These are phyloP conservation scores for Amanita phalloides DNA, from an alignment of 768 basidiomycete genomes.

Conservation along the genomic window DNA sequence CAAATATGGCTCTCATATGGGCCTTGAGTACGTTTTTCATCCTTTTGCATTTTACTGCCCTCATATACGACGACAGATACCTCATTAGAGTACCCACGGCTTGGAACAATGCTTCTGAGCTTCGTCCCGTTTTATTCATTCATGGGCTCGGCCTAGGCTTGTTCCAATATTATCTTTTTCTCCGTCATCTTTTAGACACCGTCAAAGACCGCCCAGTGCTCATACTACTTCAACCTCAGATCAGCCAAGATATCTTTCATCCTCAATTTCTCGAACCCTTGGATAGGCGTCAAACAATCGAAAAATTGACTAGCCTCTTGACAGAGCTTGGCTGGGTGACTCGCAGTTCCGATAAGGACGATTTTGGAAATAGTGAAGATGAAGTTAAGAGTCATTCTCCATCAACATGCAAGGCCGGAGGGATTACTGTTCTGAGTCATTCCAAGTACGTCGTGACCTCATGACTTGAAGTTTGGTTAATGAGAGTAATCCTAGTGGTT, in stretches of 20 bases:
- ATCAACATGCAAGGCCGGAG: slow-evolving; percentile 22
- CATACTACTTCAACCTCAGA: slow-evolving; percentile 70
- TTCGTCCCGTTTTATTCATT: slow-evolving; percentile 69
- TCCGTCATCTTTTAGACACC: slow-evolving; percentile 43
- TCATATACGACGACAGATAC: slow-evolving; percentile 35
- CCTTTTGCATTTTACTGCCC: not conserved
- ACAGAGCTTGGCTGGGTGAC: slow-evolving; percentile 55
- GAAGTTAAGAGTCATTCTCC: slow-evolving; percentile 15
- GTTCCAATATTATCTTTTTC: slow-evolving; percentile 53
- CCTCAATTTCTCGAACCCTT: slow-evolving; percentile 61
- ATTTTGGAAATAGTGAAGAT: slow-evolving; percentile 14
- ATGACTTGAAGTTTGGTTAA: slow-evolving; percentile 1
- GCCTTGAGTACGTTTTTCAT: slow-evolving; percentile 49
- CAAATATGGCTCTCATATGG: slow-evolving; percentile 38
- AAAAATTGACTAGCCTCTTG: slow-evolving; percentile 46
- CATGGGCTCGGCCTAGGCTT: slow-evolving; percentile 87
- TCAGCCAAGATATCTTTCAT: slow-evolving; percentile 82
- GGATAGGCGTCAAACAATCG: slow-evolving; percentile 47
- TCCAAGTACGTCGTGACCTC: slow-evolving; percentile 54
- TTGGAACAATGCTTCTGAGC: slow-evolving; percentile 50
- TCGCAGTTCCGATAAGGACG: slow-evolving; percentile 11
- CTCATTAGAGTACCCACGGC: slow-evolving; percentile 56
- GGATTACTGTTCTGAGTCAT: slow-evolving; percentile 76
- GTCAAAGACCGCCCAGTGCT: slow-evolving; percentile 66
- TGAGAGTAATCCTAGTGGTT: slow-evolving; percentile 36